These are phyloP conservation scores for Rhododendron mucronatum DNA, from an alignment of 148 eudicot species.

Conservation along the genomic window DNA sequence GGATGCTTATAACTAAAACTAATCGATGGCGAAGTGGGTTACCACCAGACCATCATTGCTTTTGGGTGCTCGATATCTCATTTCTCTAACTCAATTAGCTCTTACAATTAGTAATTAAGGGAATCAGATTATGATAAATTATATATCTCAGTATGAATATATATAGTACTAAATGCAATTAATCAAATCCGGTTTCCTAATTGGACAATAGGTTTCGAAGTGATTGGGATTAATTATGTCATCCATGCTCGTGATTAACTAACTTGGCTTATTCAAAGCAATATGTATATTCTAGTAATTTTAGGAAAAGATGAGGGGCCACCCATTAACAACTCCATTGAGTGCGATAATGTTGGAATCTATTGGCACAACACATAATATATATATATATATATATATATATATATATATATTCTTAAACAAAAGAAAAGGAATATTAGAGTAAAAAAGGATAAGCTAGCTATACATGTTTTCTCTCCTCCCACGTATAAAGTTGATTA, in stretches of 20 bases:
- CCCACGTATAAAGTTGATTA: not conserved
- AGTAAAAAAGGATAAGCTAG: not conserved
- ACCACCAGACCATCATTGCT: not conserved
- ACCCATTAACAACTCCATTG: not conserved
- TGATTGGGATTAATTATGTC: not conserved
- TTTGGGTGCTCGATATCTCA: not conserved
- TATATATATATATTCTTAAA: not conserved
- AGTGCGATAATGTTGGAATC: not conserved
- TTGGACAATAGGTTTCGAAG: not conserved
- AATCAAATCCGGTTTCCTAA: not conserved
- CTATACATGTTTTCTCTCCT: not conserved
- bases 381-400: no score
- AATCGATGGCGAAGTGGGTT: not conserved
- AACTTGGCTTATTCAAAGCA: not conserved
- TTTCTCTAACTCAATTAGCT: no score
- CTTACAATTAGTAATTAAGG: no score
- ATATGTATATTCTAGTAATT: not conserved
- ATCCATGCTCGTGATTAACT: not conserved
- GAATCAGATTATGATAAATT: no score
- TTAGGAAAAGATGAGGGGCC: not conserved
- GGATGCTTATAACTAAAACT: not conserved
- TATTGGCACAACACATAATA: not conserved
- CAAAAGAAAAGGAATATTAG: not conserved
- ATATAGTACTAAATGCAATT: no score
- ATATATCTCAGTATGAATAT: not conserved